A percentile compares a stretch with the other conserved stretches of the same genome.
Evolutionary conservation across 2,329 filamentous ascomycete species (phyloP).

Genomic region (Paraphaeosphaeria minitans): DNA sequence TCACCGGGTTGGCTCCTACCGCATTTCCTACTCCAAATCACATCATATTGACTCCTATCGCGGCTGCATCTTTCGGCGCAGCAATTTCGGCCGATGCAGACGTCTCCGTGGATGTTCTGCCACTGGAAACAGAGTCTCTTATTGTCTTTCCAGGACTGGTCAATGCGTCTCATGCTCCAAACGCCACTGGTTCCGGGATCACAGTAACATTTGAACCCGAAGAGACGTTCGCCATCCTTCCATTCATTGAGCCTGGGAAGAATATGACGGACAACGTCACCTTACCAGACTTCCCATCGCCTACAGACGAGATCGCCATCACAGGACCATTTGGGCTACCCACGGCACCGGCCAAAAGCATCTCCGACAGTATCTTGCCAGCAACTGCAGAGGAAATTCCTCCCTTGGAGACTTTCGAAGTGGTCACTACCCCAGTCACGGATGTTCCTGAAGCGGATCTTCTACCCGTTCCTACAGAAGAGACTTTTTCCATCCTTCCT

Average conservation of each 20-base stretch:
- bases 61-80: not conserved
- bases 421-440: not conserved
- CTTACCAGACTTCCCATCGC: not conserved
- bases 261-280: slow-evolving; percentile 7
- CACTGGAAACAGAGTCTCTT: not conserved
- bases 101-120: not conserved
- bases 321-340: not conserved
- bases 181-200: not conserved
- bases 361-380: not conserved
- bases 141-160: not conserved
- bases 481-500: not conserved
- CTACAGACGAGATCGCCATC: not conserved
- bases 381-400: not conserved
- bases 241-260: not conserved
- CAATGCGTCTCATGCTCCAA: not conserved
- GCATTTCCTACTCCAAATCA: not conserved
- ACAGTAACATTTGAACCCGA: not conserved
- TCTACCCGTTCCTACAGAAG: not conserved
- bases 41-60: not conserved
- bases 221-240: slow-evolving; percentile 4
- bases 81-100: not conserved
- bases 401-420: not conserved
- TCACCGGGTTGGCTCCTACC: not conserved
- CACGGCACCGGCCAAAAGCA: not conserved
- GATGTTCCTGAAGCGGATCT: not conserved